Conservation (phyloP, 305 asterid genomes). For the Solanum hybrid region DNA sequence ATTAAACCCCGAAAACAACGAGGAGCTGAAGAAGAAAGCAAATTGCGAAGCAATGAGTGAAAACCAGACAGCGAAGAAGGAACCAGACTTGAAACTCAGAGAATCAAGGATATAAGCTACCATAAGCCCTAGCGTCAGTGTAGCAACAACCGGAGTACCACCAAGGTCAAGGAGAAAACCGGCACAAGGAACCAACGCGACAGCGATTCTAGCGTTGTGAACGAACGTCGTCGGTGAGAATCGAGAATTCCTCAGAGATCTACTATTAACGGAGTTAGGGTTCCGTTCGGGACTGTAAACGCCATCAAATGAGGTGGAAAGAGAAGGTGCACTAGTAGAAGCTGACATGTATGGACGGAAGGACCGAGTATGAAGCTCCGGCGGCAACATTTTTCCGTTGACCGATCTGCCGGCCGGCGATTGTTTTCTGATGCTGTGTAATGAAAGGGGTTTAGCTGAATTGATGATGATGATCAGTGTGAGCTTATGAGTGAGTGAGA, state of each 20-base stretch:
- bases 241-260: constrained; percentile 51
- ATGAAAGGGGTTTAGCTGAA: not conserved
- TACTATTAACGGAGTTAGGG: constrained; percentile 39
- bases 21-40: constrained; percentile 72
- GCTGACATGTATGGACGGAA: constrained; percentile 74
- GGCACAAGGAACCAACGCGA: constrained; percentile 72
- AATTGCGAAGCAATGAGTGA: constrained; percentile 83
- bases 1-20: constrained; percentile 48
- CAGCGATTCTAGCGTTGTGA: constrained; percentile 71
- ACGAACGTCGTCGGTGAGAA: constrained; percentile 53
- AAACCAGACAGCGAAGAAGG: constrained; percentile 88
- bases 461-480: not conserved
- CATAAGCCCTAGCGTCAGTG: constrained; percentile 73
- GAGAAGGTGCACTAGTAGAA: constrained; percentile 63
- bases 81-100: constrained; percentile 70
- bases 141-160: constrained; percentile 76
- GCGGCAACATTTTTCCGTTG: constrained; percentile 53
- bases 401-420: constrained; percentile 49
- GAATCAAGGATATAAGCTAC: constrained; percentile 82
- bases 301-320: constrained; percentile 39
- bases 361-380: constrained; percentile 90
- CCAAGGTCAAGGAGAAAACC: constrained; percentile 94
- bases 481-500: not conserved
- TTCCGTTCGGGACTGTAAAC: constrained; percentile 34
- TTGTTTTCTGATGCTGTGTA: not conserved